Percentiles rank a stretch among this genome's conserved stretches.
Evolutionary conservation across 2,329 filamentous ascomycete genomes (phyloP).

Genomic region (Lecanoromycetidae sp.): DNA sequence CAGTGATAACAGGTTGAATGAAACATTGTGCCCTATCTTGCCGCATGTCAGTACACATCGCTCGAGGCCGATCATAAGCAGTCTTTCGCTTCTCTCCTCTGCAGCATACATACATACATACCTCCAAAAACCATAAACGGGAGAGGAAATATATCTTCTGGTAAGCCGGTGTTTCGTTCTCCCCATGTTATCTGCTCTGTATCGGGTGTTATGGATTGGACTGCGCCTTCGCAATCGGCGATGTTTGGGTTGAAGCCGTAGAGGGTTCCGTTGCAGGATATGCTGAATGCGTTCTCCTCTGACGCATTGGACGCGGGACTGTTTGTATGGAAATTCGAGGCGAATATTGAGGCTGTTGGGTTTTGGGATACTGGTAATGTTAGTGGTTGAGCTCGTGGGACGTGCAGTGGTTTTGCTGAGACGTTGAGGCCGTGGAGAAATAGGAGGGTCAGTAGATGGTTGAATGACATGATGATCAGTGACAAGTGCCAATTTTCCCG

Average conservation of each 20-base stretch:
- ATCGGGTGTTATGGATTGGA: not conserved
- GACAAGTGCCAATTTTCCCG: no score
- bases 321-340: no score
- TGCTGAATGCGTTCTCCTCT: not conserved
- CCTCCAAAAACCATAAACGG: slow-evolving; percentile 1
- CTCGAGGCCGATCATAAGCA: not conserved
- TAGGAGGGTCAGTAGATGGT: no score
- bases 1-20: not conserved
- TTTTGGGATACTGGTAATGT: no score
- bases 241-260: slow-evolving; percentile 1
- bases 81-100: no score
- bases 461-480: no score
- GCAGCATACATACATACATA: not conserved
- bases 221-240: slow-evolving; percentile 1
- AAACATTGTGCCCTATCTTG: slow-evolving; percentile 3
- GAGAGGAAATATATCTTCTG: not conserved
- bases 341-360: no score
- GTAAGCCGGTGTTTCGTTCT: not conserved
- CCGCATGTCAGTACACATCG: not conserved
- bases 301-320: no score
- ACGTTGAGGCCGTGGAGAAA: no score
- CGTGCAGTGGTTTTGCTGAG: no score
- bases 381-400: no score
- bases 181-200: not conserved
- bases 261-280: not conserved